Evolutionary conservation across 2,329 filamentous ascomycete species (phyloP), one percentile per base, ranked within the genome.

Genomic region (Exutisphaerella laricina): DNA sequence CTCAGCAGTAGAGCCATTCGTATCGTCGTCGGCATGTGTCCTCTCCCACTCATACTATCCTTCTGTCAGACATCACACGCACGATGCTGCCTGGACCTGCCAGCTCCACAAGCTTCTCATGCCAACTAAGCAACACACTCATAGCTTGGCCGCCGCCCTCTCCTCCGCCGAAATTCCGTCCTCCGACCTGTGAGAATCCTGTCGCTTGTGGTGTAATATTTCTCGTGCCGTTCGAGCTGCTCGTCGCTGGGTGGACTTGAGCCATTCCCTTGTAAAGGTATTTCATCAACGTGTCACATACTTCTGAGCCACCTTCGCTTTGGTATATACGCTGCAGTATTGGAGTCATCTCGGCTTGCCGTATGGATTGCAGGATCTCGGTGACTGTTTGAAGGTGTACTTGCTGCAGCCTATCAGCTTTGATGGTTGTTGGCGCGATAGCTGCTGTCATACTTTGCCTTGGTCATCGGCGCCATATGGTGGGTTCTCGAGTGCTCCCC

Each of bases 71-170:
- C 89, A 98, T 96, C 54, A 88, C 88, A 58, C 92, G 80, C 50
- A 88, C 86, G 68, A 98, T 92, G 66, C 85, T 70, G 32, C 92
- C 92, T 55, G 88, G 74, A 17, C 92, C 92, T 26, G 88, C 87
- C 60, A 96, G 82, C 60, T 98, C 92, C 4, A 97, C 88, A 50
- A 96, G 78, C 77, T 96, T 98, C 74, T 98, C 92, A 64, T 98
- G 92, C 92, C 92, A 98, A 69, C 88, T 96, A 55, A 98, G 72
- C 63, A 98, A 67, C 39, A 98, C 92, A 63, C 92, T 97, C 92
- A 97, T 97, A 41, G 84, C 85, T 44, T 88, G 83, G 49, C 87
- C 82, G 34, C 86, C 50, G 23, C 50, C 84, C 45, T 80, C 79
- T 32, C 75, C 78, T 41, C 75, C 75, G 48, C 77, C 68, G 54